These are phyloP conservation scores for Nakazawaea holstii DNA, from an alignment of 805 yeast genomes.

Conservation along the genomic window DNA sequence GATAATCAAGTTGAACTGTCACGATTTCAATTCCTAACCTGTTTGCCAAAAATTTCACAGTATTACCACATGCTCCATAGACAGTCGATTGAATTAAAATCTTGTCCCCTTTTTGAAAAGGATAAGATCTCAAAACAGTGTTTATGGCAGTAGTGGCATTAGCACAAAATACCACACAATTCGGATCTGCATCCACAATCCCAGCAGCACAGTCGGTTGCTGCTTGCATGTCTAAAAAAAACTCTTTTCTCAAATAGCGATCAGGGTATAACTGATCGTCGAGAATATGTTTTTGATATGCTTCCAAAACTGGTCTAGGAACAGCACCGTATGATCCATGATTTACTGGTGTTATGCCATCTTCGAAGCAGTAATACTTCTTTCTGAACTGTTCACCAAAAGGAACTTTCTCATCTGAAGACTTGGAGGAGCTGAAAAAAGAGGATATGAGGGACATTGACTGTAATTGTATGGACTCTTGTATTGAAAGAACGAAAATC, in stretches of 20 bases:
- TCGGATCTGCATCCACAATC: slow-evolving; percentile 41
- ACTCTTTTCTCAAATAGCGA: slow-evolving; percentile 27
- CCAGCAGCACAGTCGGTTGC: slow-evolving; percentile 34
- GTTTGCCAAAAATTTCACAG: slow-evolving; percentile 36
- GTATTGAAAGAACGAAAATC: too few relatives aligned
- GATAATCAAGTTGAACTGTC: slow-evolving; percentile 35
- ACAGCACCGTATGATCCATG: slow-evolving; percentile 62
- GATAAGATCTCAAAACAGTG: slow-evolving; percentile 47
- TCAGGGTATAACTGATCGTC: slow-evolving; percentile 41
- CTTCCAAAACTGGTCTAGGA: slow-evolving; percentile 42
- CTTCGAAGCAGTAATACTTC: slow-evolving; percentile 38
- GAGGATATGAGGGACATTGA: too few relatives aligned
- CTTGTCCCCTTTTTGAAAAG: slow-evolving; percentile 46
- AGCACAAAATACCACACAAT: slow-evolving; percentile 44
- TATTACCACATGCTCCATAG: slow-evolving; percentile 51
- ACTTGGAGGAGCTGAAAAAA: too few relatives aligned
- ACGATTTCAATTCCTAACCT: slow-evolving; percentile 29
- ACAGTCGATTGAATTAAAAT: slow-evolving; percentile 43
- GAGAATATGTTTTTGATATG: slow-evolving; percentile 24
- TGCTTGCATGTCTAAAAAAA: slow-evolving; percentile 23
- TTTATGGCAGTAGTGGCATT: slow-evolving; percentile 63
- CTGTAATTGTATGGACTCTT: too few relatives aligned
- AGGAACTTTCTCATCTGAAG: slow-evolving; percentile 11
- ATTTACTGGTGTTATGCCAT: slow-evolving; percentile 42
- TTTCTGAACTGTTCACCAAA: slow-evolving; percentile 48